Conservation (phyloP, 192 early-diverging fungal species). For the Anaeromyces robustus region DNA sequence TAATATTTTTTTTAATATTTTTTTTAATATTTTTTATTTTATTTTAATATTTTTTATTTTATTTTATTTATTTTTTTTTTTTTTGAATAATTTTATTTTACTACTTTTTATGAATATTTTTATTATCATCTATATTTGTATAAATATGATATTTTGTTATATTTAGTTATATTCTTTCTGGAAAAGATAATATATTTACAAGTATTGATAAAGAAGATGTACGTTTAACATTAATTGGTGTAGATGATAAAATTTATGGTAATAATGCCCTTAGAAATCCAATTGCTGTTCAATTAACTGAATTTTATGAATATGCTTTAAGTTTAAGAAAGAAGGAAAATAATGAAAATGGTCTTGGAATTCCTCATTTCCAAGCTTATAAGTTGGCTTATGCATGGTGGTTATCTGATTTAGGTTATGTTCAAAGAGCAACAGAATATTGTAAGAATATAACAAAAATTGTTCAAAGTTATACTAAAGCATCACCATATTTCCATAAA, state of each 20-base stretch:
- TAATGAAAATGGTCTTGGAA: conserved; percentile 21
- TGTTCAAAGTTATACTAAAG: conserved; percentile 52
- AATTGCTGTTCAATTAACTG: conserved; percentile 53
- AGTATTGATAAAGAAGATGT: conserved; percentile 44
- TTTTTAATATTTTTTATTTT: too few relatives aligned
- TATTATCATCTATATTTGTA: too few relatives aligned
- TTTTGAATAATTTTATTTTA: too few relatives aligned
- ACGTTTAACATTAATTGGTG: conserved; percentile 54
- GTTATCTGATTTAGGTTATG: conserved; percentile 63
- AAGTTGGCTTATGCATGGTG: conserved; percentile 70
- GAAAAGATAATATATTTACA: conserved; percentile 27
- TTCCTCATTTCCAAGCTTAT: conserved; percentile 86
- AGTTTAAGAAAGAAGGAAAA: conserved; percentile 20
- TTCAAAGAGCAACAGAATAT: conserved; percentile 56
- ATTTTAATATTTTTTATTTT: too few relatives aligned
- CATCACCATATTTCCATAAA: conserved; percentile 66
- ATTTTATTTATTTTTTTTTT: too few relatives aligned
- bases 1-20: too few relatives aligned
- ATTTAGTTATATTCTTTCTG: conserved; percentile 39
- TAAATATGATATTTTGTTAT: conserved; percentile 16
- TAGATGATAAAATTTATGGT: conserved; percentile 16
- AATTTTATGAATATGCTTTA: conserved; percentile 66
- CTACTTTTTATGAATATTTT: too few relatives aligned
- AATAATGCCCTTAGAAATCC: conserved; percentile 34
- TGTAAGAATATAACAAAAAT: conserved; percentile 57